Conservation (phyloP, 305 asterid genomes). For the Fraxinus velutina region DNA sequence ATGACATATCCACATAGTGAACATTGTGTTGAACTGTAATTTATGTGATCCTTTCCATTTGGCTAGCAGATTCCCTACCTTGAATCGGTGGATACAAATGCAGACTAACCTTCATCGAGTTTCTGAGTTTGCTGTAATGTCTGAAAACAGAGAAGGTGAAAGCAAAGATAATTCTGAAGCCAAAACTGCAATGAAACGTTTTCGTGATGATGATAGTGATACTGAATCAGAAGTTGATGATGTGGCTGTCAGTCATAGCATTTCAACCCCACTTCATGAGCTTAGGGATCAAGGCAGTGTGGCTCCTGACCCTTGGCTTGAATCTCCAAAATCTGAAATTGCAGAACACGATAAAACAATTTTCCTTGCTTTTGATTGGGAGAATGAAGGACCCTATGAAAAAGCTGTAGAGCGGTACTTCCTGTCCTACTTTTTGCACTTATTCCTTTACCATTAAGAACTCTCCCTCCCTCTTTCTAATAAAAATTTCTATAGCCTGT, state of each 20-base stretch:
- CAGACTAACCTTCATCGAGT: slow-evolving; percentile 96
- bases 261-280: slow-evolving; percentile 47
- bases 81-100: slow-evolving; percentile 99
- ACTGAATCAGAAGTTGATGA: slow-evolving; percentile 92
- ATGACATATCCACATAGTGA: slow-evolving; percentile 21
- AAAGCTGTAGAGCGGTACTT: slow-evolving; percentile 84
- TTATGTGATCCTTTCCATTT: slow-evolving; percentile 28
- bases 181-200: slow-evolving; percentile 65
- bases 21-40: slow-evolving; percentile 23
- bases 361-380: slow-evolving; percentile 92
- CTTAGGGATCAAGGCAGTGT: slow-evolving; percentile 44
- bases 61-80: slow-evolving; percentile 77
- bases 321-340: slow-evolving; percentile 53
- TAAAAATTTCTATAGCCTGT: not conserved
- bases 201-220: slow-evolving; percentile 83
- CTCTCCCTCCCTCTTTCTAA: not conserved
- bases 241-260: slow-evolving; percentile 43
- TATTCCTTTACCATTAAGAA: not conserved
- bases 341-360: slow-evolving; percentile 57
- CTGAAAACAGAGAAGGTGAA: slow-evolving; percentile 52
- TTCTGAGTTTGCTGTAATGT: slow-evolving; percentile 86
- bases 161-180: slow-evolving; percentile 44
- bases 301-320: slow-evolving; percentile 60
- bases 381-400: slow-evolving; percentile 89
- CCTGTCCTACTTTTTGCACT: slow-evolving; percentile 6